Evolutionary conservation across 2,329 filamentous ascomycete genomes (phyloP).

Genomic region (Fusarium solani-melongenae): DNA sequence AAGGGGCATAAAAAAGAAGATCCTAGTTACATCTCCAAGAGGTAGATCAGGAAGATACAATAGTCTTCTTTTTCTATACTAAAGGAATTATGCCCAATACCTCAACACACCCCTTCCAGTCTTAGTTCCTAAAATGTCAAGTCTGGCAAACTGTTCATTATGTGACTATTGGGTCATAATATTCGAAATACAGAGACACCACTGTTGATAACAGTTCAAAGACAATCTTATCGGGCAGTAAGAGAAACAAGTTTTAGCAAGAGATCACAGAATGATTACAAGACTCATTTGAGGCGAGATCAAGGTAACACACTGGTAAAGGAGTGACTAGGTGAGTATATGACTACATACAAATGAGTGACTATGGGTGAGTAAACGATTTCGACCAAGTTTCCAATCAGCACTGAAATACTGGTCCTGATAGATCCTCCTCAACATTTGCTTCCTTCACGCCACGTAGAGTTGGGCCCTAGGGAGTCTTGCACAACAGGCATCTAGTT

Average conservation of each 20-base stretch:
- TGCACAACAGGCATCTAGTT: background rate
- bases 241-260: background rate
- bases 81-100: too few species aligned
- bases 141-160: background rate
- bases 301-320: background rate
- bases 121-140: background rate
- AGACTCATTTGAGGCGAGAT: background rate
- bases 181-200: background rate
- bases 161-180: background rate
- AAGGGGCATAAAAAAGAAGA: background rate
- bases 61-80: too few species aligned
- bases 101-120: too few species aligned
- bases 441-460: background rate
- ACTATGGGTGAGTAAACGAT: background rate
- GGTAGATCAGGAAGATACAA: too few species aligned
- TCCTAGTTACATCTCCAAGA: too few species aligned
- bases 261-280: background rate
- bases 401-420: background rate
- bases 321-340: background rate
- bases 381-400: background rate
- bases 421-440: background rate
- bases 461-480: background rate
- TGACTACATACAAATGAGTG: background rate
- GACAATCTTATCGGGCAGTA: background rate
- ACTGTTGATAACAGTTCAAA: background rate